Evolutionary conservation across 1,284 basidiomycete species (phyloP), one percentile per base, ranked within the genome.

Genomic region (Melampsora abietis-canadensis): DNA sequence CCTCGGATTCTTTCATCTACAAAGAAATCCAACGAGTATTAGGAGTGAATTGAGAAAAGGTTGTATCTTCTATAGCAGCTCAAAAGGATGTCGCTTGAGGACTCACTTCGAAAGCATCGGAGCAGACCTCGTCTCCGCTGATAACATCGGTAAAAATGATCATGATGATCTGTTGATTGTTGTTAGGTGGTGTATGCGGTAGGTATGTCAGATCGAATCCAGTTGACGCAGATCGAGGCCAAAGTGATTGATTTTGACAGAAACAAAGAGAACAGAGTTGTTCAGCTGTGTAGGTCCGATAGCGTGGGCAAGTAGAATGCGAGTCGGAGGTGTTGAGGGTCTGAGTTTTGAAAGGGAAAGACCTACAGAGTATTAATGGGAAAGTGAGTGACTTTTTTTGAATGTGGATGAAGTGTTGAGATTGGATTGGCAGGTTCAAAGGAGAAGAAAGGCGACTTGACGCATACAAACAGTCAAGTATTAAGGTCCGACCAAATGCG

Each of bases 41-140:
- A n/a, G 24, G 30, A 5, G 10, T 24, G n/a, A 60, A 10, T 30
- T 21, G 15, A 31, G 31, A 14, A 40, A n/a, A 66, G 27, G 57
- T 62, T 40, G 37, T 8, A 40, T 8, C 37, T 12, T 12, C 6
- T 40, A 51, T 51, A 48, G 44, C 60, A 14, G 62, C 30, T 62
- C 62, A 62, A 64, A 34, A 51, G 34, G 8, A 34, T 34, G 4
- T 4, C 8, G 34, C 34, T 34, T 8, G 34, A 34, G 34, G 31
- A 77, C 60, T 24, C 91, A 90, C 67, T 62, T 89, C 88, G 86
- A 90, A 97, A 78, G 94, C 93, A 85, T 95, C 92, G 61, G 92
- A 93, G 87, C 92, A 87, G 87, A 99, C 91, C 87, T 99, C 95
- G 82, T 98, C 94, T 77, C 84, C 88, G 77, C 88, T 84, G 76